These are phyloP conservation scores for Aspergillus puulaauensis DNA, from an alignment of 2,329 filamentous ascomycete species.

Conservation along the genomic window DNA sequence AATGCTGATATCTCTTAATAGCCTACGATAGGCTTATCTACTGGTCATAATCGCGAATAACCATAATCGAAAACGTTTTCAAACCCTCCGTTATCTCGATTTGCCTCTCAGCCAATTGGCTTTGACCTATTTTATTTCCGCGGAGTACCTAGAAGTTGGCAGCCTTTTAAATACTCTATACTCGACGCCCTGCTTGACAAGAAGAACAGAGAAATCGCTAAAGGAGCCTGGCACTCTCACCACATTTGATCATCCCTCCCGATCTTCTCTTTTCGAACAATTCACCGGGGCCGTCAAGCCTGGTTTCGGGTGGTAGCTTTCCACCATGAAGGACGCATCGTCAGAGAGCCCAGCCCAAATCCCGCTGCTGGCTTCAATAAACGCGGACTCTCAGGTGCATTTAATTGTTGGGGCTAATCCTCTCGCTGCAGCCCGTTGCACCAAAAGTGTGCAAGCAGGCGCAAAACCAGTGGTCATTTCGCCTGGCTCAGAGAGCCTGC, in stretches of 20 bases:
- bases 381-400: conserved; percentile 58
- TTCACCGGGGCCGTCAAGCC: neutral
- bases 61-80: conserved; percentile 5
- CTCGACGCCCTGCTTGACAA: neutral
- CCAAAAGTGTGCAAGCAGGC: conserved; percentile 76
- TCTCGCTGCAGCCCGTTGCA: conserved; percentile 79
- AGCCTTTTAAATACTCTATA: conserved; percentile 11
- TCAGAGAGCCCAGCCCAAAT: conserved; percentile 20
- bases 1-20: conserved; percentile 11
- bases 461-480: conserved; percentile 78
- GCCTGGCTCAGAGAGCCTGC: conserved; percentile 60
- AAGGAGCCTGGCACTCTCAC: neutral
- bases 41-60: conserved; percentile 1
- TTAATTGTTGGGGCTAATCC: conserved; percentile 84
- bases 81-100: conserved; percentile 18
- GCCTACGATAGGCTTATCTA: conserved; percentile 20
- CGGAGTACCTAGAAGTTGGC: conserved; percentile 12
- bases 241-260: neutral
- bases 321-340: conserved; percentile 34
- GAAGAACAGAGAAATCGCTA: neutral
- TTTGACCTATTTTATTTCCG: conserved; percentile 23
- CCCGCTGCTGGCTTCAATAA: conserved; percentile 42
- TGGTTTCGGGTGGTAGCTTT: conserved; percentile 15
- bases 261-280: neutral
- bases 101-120: conserved; percentile 13